phyloP scores from a whole-genome alignment of 192 early-diverging fungal genomes.

The Coemansia sp. region DNA sequence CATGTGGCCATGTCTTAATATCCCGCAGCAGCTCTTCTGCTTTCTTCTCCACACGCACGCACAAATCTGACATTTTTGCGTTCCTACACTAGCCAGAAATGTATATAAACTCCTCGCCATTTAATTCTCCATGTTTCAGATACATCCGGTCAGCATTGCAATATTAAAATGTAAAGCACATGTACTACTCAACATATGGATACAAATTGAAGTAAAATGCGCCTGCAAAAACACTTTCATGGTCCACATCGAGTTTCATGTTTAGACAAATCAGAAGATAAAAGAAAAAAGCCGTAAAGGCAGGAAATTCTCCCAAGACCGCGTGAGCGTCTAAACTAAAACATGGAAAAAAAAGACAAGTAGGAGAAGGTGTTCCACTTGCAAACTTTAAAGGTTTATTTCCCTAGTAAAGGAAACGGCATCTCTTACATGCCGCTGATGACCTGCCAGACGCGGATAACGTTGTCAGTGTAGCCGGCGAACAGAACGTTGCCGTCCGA shows the following conservation, averaged over 20 bases:
- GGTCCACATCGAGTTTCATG: slow-evolving; percentile 4
- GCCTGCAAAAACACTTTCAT: not conserved
- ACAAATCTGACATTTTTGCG: not conserved
- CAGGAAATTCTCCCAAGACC: not conserved
- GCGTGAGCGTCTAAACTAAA: not conserved
- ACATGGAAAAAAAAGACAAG: slow-evolving; percentile 30
- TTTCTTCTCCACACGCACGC: not conserved
- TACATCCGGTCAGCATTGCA: not conserved
- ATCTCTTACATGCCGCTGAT: slow-evolving; percentile 58
- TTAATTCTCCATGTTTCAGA: not conserved
- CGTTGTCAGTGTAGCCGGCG: slow-evolving; percentile 95
- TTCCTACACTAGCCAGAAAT: not conserved
- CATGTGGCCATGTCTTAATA: not conserved
- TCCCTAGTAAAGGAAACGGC: not conserved
- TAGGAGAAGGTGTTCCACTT: slow-evolving; percentile 55
- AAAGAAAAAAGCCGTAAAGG: slow-evolving; percentile 1
- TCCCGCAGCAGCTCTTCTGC: not conserved
- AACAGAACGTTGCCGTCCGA: slow-evolving; percentile 97
- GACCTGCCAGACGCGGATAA: slow-evolving; percentile 82
- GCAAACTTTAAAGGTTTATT: slow-evolving; percentile 19
- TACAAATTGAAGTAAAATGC: not conserved
- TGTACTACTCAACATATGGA: not conserved
- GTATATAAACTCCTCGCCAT: not conserved
- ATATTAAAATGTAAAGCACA: not conserved
- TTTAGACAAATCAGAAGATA: not conserved